A percentile compares a stretch with the other conserved stretches of the same genome.
Evolutionary conservation across 345 rosid species (phyloP).

Genomic region (Gossypium turneri): DNA sequence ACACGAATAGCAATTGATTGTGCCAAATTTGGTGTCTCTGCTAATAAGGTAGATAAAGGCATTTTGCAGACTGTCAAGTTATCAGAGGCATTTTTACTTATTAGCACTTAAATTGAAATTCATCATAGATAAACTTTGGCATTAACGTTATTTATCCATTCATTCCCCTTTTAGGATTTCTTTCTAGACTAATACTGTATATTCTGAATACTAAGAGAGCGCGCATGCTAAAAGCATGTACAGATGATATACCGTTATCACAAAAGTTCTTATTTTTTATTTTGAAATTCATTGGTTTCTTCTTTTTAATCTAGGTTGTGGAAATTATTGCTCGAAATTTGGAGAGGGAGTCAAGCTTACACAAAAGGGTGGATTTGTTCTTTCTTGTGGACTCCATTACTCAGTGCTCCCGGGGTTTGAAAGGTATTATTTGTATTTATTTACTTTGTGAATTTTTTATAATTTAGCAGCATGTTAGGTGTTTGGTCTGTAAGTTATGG

Average conservation of each 20-base stretch:
- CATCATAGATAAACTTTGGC: too few relatives aligned
- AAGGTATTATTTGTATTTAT: slow-evolving; percentile 37
- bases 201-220: neutral
- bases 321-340: slow-evolving; percentile 61
- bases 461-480: neutral
- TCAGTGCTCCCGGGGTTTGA: slow-evolving; percentile 80
- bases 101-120: too few relatives aligned
- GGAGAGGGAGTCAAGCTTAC: slow-evolving; percentile 77
- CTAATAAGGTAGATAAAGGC: slow-evolving; percentile 54
- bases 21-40: slow-evolving; percentile 65
- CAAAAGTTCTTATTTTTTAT: too few relatives aligned
- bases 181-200: neutral
- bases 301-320: slow-evolving; percentile 48
- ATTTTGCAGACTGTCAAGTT: too few relatives aligned
- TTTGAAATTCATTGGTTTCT: neutral
- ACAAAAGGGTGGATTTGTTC: slow-evolving; percentile 82
- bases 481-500: neutral
- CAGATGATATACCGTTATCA: neutral
- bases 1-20: slow-evolving; percentile 89
- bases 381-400: slow-evolving; percentile 92
- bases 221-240: neutral
- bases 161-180: neutral
- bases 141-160: neutral
- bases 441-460: neutral
- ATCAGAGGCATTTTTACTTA: too few relatives aligned